These are phyloP conservation scores for Trichoderma sp. DNA, from an alignment of 2,329 filamentous ascomycete species.

Conservation along the genomic window DNA sequence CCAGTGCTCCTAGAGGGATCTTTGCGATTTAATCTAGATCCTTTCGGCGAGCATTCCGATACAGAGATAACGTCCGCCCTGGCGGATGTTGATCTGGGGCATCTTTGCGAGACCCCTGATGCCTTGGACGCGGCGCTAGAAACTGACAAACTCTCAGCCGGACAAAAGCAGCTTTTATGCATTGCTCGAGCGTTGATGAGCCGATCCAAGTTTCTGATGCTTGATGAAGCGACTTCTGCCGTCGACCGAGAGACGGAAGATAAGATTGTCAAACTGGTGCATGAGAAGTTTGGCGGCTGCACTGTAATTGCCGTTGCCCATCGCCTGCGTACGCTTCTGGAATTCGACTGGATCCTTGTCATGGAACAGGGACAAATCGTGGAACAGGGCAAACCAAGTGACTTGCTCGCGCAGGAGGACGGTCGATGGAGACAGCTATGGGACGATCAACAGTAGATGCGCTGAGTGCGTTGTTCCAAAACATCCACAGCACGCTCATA, in stretches of 20 bases:
- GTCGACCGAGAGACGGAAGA: slow-evolving; percentile 16
- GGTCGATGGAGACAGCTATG: too few relatives aligned
- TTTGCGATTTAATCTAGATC: slow-evolving; percentile 42
- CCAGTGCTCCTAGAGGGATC: slow-evolving; percentile 47
- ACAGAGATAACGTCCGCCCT: background rate
- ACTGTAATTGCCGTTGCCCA: slow-evolving; percentile 20
- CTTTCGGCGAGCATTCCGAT: background rate
- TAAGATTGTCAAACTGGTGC: slow-evolving; percentile 7
- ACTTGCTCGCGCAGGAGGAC: too few relatives aligned
- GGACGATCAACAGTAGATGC: too few relatives aligned
- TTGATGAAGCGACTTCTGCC: slow-evolving; percentile 20
- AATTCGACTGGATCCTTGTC: slow-evolving; percentile 15
- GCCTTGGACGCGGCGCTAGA: too few relatives aligned
- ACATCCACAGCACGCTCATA: too few relatives aligned
- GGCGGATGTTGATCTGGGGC: too few relatives aligned
- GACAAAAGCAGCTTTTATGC: slow-evolving; percentile 18
- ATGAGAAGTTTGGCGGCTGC: background rate
- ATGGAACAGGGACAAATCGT: too few relatives aligned
- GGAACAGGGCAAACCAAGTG: too few relatives aligned
- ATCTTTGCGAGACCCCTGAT: too few relatives aligned
- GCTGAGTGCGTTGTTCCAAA: too few relatives aligned
- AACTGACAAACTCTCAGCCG: slow-evolving; percentile 8
- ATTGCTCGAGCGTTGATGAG: slow-evolving; percentile 14
- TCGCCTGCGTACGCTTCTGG: slow-evolving; percentile 8
- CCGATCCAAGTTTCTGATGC: background rate